These are phyloP conservation scores for Diaporthe ilicicola DNA, from an alignment of 2,329 filamentous ascomycete genomes.

Conservation along the genomic window DNA sequence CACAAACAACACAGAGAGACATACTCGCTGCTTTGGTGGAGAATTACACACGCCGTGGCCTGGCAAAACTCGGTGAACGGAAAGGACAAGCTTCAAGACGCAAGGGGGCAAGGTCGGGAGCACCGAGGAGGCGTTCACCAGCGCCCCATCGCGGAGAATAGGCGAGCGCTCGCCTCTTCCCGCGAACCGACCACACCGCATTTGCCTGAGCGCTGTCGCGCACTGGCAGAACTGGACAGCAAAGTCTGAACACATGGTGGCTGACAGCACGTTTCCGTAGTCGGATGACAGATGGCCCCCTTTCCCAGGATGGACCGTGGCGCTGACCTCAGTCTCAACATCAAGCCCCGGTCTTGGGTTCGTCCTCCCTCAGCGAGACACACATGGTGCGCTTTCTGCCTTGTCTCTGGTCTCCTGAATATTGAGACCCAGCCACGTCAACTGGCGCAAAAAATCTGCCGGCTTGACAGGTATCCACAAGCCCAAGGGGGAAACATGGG, in stretches of 20 bases:
- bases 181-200: constrained; percentile 15
- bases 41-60: constrained; percentile 1
- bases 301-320: background rate
- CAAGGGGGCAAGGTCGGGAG: constrained; percentile 24
- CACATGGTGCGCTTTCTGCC: background rate
- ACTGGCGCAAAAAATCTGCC: constrained; percentile 30
- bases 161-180: constrained; percentile 23
- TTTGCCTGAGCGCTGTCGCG: background rate
- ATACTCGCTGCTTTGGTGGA: constrained; percentile 4
- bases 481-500: constrained; percentile 16
- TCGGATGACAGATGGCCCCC: background rate
- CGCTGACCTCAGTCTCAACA: constrained; percentile 4
- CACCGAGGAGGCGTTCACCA: constrained; percentile 27
- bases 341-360: constrained; percentile 10
- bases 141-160: constrained; percentile 23
- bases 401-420: background rate
- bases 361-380: constrained; percentile 1
- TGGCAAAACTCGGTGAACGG: background rate
- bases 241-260: constrained; percentile 17
- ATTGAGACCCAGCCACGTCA: constrained; percentile 21
- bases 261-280: constrained; percentile 28
- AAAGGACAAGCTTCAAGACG: background rate
- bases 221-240: background rate
- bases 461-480: constrained; percentile 32
- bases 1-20: constrained; percentile 27